A percentile compares a stretch with the other conserved stretches of the same genome.
These are phyloP conservation scores for Leccinum variabile DNA, from an alignment of 1,284 basidiomycete species.

Conservation along the genomic window DNA sequence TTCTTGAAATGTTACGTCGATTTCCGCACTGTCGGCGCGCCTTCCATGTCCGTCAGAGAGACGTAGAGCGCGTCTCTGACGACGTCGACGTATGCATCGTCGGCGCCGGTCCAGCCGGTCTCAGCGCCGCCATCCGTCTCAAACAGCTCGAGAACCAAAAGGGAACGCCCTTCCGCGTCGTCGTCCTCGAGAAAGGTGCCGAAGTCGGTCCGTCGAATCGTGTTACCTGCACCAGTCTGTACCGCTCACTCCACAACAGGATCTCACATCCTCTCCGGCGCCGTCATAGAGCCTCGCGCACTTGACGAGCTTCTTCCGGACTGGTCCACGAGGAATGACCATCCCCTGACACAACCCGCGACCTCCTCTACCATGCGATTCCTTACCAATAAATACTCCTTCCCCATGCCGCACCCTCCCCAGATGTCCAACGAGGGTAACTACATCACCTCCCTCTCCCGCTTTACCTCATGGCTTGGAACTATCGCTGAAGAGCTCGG, in stretches of 20 bases:
- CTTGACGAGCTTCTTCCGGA: conserved; percentile 90
- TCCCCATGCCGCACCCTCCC: conserved; percentile 94
- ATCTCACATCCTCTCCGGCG: conserved; percentile 94
- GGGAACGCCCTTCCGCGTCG: conserved; percentile 83
- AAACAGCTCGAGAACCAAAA: conserved; percentile 90
- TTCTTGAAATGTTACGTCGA: neutral
- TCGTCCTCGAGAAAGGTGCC: conserved; percentile 92
- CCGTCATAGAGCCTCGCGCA: conserved; percentile 91
- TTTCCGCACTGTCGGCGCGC: conserved; percentile 11
- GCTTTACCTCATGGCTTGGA: conserved; percentile 88
- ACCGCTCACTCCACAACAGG: conserved; percentile 49
- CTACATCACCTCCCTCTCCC: conserved; percentile 90
- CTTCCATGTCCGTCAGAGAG: conserved; percentile 37
- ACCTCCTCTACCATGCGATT: conserved; percentile 85
- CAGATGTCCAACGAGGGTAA: conserved; percentile 97
- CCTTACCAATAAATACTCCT: conserved; percentile 69
- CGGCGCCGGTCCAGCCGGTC: conserved; percentile 92
- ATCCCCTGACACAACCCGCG: conserved; percentile 79
- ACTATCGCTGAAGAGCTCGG: conserved; percentile 88
- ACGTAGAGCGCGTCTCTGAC: conserved; percentile 78
- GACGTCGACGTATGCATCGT: conserved; percentile 97
- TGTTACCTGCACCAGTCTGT: neutral
- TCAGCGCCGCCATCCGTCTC: conserved; percentile 93
- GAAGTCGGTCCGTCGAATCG: conserved; percentile 74
- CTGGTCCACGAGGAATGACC: conserved; percentile 64